A percentile compares a stretch with the other conserved stretches of the same genome.
These are phyloP conservation scores for Sparassis latifolia DNA, from an alignment of 1,284 basidiomycete species.

Conservation along the genomic window DNA sequence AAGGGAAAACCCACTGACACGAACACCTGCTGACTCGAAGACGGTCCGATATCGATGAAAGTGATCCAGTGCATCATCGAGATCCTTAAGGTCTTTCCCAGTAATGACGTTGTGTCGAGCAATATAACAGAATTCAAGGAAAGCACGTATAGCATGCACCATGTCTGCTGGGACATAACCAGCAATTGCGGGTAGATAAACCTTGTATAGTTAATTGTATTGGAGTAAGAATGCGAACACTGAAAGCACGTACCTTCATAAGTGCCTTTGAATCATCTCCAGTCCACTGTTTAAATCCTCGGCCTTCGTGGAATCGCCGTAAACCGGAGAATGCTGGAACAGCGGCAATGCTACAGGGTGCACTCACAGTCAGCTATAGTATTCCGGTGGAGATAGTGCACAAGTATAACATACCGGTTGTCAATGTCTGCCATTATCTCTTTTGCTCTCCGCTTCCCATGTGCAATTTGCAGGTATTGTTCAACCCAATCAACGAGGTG, in stretches of 20 bases:
- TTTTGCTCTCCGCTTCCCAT: not conserved
- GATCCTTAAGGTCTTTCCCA: not conserved
- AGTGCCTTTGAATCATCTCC: constrained; percentile 16
- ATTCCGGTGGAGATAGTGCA: not conserved
- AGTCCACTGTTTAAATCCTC: constrained; percentile 21
- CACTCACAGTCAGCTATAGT: not conserved
- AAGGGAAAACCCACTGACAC: constrained; percentile 6
- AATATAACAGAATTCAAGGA: constrained; percentile 13
- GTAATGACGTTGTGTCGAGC: not conserved
- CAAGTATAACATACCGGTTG: constrained; percentile 8
- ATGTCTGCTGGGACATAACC: constrained; percentile 17
- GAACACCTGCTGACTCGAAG: constrained; percentile 8
- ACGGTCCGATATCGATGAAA: constrained; percentile 9
- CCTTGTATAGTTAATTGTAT: constrained; percentile 6
- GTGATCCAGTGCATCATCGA: constrained; percentile 4
- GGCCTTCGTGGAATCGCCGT: constrained; percentile 12
- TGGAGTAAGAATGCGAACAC: too few species aligned
- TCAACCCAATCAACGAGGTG: constrained; percentile 16
- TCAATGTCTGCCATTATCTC: constrained; percentile 14
- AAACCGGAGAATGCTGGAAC: constrained; percentile 13
- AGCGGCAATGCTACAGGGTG: constrained; percentile 7
- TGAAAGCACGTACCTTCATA: constrained; percentile 19
- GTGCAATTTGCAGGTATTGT: not conserved
- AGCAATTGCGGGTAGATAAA: constrained; percentile 17
- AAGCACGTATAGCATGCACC: constrained; percentile 11